A percentile compares a stretch with the other conserved stretches of the same genome.
Evolutionary conservation across 164 flowering plant species (phyloP).

Genomic region (Berberis vulgaris): DNA sequence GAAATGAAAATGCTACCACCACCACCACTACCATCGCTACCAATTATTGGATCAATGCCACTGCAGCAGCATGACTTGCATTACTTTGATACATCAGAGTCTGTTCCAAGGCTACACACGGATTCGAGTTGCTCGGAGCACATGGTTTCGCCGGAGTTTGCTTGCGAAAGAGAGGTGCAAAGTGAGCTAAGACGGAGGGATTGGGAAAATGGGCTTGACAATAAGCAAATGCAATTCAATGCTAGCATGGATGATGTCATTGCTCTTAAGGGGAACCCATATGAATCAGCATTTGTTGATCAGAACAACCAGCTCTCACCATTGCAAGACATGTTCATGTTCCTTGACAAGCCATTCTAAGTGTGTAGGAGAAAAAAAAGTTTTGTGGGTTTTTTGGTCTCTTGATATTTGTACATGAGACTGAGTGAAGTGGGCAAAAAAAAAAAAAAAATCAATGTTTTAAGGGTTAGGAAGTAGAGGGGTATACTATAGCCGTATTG

Average conservation of each 20-base stretch:
- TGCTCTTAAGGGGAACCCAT: constrained; percentile 21
- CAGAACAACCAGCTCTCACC: constrained; percentile 20
- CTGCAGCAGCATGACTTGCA: constrained; percentile 10
- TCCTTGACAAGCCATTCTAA: constrained; percentile 33
- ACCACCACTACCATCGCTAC: not conserved
- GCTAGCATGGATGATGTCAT: constrained; percentile 22
- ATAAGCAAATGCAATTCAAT: constrained; percentile 10
- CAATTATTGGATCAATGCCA: not conserved
- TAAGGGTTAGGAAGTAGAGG: too few relatives aligned
- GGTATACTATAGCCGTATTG: too few relatives aligned
- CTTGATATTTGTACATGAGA: too few relatives aligned
- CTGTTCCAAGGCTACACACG: constrained; percentile 41
- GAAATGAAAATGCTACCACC: not conserved
- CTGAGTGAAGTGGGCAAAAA: too few relatives aligned
- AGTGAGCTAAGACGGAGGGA: constrained; percentile 51
- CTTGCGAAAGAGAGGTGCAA: constrained; percentile 57
- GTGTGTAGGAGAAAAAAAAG: too few relatives aligned
- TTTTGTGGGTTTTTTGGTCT: too few relatives aligned
- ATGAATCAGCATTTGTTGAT: too few relatives aligned
- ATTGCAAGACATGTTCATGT: constrained; percentile 52
- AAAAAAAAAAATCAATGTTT: too few relatives aligned
- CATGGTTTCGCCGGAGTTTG: constrained; percentile 42
- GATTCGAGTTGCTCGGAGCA: constrained; percentile 70
- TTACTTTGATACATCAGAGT: constrained; percentile 42
- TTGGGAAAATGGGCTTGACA: constrained; percentile 21